A percentile compares a stretch with the other conserved stretches of the same genome.
Conservation (phyloP, 164 flowering plant species). For the Vitis riparia region DNA sequence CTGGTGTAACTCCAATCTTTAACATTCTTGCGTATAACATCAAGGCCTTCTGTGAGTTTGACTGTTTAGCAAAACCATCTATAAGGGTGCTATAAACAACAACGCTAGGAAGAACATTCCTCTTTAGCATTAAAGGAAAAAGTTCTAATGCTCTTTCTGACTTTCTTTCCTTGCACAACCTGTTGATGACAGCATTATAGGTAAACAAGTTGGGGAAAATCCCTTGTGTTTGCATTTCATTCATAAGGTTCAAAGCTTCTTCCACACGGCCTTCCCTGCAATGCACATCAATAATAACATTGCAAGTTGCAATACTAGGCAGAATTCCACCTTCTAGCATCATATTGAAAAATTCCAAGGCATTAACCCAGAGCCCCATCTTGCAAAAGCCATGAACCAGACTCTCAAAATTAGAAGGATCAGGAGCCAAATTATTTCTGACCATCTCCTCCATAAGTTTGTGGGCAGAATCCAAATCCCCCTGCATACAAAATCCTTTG, state of each 20-base stretch:
- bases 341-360: constrained; percentile 25
- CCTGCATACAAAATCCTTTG: constrained; percentile 39
- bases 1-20: constrained; percentile 40
- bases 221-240: constrained; percentile 38
- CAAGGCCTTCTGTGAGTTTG: constrained; percentile 32
- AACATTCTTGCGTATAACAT: constrained; percentile 40
- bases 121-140: constrained; percentile 54
- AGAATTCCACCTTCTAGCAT: constrained; percentile 36
- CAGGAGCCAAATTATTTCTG: constrained; percentile 33
- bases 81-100: constrained; percentile 42
- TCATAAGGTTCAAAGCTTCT: constrained; percentile 45
- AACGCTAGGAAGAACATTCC: constrained; percentile 42
- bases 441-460: constrained; percentile 46
- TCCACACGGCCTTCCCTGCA: constrained; percentile 43
- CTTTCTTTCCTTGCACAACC: constrained; percentile 40
- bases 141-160: constrained; percentile 37
- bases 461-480: constrained; percentile 38
- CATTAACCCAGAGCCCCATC: constrained; percentile 32
- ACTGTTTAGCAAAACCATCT: constrained; percentile 51
- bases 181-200: constrained; percentile 37
- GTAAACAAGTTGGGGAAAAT: constrained; percentile 39
- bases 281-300: constrained; percentile 37
- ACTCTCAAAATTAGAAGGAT: constrained; percentile 27
- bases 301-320: constrained; percentile 34
- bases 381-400: constrained; percentile 43